Percentiles rank a stretch among this genome's conserved stretches.
Evolutionary conservation across 2,329 filamentous ascomycete genomes (phyloP).

Genomic region (Fusarium albosuccineum): DNA sequence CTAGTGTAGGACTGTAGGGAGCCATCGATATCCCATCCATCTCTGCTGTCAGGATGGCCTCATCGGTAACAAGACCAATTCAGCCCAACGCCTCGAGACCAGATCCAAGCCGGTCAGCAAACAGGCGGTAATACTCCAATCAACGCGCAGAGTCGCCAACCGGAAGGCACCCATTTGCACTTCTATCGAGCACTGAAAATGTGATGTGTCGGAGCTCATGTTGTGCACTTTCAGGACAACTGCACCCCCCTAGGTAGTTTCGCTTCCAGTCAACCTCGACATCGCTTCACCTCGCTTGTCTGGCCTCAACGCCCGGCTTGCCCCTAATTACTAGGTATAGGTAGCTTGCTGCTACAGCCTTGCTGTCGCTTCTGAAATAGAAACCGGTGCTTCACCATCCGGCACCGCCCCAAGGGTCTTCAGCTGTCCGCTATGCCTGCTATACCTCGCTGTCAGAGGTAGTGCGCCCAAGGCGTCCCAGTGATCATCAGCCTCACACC

Average conservation of each 20-base stretch:
- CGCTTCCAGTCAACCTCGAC: constrained; percentile 11
- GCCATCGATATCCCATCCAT: constrained; percentile 13
- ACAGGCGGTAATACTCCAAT: constrained; percentile 30
- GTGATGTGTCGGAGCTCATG: constrained; percentile 35
- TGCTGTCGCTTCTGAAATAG: constrained; percentile 19
- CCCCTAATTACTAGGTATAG: neutral
- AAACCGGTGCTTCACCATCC: constrained; percentile 22
- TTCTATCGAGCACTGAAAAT: constrained; percentile 27
- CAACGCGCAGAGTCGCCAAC: neutral
- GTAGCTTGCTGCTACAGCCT: constrained; percentile 24
- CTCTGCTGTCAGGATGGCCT: constrained; percentile 28
- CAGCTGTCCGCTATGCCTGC: constrained; percentile 24
- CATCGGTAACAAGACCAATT: constrained; percentile 25
- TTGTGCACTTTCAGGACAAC: constrained; percentile 24
- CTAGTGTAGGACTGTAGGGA: constrained; percentile 13
- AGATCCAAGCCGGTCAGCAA: constrained; percentile 31
- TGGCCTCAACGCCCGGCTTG: neutral
- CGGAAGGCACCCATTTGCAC: constrained; percentile 11
- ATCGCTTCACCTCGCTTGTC: constrained; percentile 15
- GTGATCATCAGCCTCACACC: constrained; percentile 44
- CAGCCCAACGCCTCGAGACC: constrained; percentile 22
- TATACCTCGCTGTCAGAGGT: constrained; percentile 19
- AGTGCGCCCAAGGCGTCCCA: constrained; percentile 24
- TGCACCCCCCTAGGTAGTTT: constrained; percentile 15
- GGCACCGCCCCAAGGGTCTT: constrained; percentile 32